Percentiles rank a stretch among this genome's conserved stretches.
These are phyloP conservation scores for Tetrapyrgos nigripes DNA, from an alignment of 1,284 basidiomycete genomes.

Conservation along the genomic window DNA sequence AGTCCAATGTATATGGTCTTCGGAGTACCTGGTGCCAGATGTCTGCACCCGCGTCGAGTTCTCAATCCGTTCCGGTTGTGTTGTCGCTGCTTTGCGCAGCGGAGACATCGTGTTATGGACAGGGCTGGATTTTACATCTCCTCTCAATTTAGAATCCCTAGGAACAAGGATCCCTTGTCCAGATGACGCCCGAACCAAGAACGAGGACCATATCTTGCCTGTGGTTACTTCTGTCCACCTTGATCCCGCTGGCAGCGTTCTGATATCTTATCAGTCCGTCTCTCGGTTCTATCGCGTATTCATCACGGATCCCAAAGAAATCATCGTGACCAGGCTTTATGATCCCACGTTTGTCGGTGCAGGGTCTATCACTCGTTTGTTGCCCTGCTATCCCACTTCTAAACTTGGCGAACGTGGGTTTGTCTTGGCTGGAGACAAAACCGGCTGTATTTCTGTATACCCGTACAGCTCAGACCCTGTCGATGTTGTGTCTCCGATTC, in stretches of 20 bases:
- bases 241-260: constrained; percentile 20
- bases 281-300: constrained; percentile 8
- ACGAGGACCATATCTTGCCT: neutral
- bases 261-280: constrained; percentile 13
- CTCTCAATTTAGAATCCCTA: constrained; percentile 1
- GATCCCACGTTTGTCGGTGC: constrained; percentile 59
- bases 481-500: constrained; percentile 37
- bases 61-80: constrained; percentile 40
- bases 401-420: constrained; percentile 48
- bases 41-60: constrained; percentile 56
- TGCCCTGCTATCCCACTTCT: constrained; percentile 50
- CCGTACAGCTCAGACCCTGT: constrained; percentile 1
- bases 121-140: constrained; percentile 35
- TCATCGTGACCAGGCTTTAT: constrained; percentile 34
- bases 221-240: constrained; percentile 23
- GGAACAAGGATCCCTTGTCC: constrained; percentile 36
- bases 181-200: constrained; percentile 1
- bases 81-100: constrained; percentile 57
- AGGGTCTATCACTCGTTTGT: constrained; percentile 49
- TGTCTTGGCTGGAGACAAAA: constrained; percentile 61
- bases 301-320: constrained; percentile 27
- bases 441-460: constrained; percentile 67
- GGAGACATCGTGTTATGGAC: constrained; percentile 65
- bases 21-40: constrained; percentile 50
- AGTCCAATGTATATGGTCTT: constrained; percentile 67